Base-by-base conservation (phyloP, 2,329 filamentous ascomycete species). In the Colletotrichum theobromicola region DNA sequence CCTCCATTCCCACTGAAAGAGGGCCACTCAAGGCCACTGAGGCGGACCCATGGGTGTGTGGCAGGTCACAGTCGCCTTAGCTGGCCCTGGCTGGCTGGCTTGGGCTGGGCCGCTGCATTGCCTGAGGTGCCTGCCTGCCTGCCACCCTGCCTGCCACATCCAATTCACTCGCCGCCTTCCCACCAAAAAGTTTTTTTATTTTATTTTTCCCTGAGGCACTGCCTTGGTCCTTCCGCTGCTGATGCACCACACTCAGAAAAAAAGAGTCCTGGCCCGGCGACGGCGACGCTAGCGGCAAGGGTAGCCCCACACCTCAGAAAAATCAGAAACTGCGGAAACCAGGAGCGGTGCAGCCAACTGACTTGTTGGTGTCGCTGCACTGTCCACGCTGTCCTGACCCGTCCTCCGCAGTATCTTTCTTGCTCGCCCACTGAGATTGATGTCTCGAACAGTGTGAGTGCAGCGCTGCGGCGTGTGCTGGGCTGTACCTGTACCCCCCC, bases 151-250 rank as follows among this genome's bases (percentile, higher is more conserved):
- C n/a, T n/a, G n/a, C n/a, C n/a, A n/a, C n/a, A n/a, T n/a, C n/a
- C n/a, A n/a, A 46, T 46, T 46, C 42, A 46, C 58, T 58, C 58
- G 71, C 67, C 73, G 66, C 64, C 72, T 60, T 67, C 64, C 67
- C 72, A 73, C 64, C 73, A 72, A 78, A 78, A 77, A 53, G 76
- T 77, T 79, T 79, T 77, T 72, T 75, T 76, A 35, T 73, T 66
- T 58, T 57, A 24, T 57, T 28, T 28, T 10, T 57, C 5, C 42
- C 42, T 46, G 42, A 46, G 42, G 42, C 42, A 46, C 42, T 46
- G 42, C 42, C 42, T 46, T 46, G 37, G 37, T 46, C 37, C 37
- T 42, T 55, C 60, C 46, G 37, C 28, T 62, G 61, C 71, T 30
- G 55, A 9, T 30, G 28, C 26, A 57, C 21, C 10, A n/a, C n/a